These are phyloP conservation scores for Trichoderma parareesei DNA, from an alignment of 495 filamentous ascomycete genomes.

Conservation along the genomic window DNA sequence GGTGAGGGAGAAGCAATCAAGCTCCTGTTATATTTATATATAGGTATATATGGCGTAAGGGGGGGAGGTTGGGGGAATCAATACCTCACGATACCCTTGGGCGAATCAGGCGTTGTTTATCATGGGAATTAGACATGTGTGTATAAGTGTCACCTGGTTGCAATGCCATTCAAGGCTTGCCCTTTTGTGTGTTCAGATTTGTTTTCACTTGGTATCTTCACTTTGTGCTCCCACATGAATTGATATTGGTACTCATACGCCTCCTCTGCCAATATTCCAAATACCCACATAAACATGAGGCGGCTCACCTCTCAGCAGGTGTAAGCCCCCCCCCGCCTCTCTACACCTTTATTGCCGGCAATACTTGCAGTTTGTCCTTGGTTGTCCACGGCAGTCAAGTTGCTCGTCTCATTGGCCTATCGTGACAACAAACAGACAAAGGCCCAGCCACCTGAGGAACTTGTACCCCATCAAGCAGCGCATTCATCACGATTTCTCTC, in stretches of 20 bases:
- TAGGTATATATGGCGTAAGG: background rate
- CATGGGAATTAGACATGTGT: constrained; percentile 1
- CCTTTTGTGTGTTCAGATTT: background rate
- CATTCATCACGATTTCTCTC: background rate
- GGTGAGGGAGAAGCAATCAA: background rate
- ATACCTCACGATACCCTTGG: constrained; percentile 5
- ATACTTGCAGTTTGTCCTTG: too few species aligned
- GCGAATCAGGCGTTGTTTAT: constrained; percentile 3
- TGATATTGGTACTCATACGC: too few species aligned
- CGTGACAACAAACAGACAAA: background rate
- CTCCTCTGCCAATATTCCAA: too few species aligned
- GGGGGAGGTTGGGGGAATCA: background rate
- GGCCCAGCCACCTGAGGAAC: background rate
- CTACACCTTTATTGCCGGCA: too few species aligned
- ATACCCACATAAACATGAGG: too few species aligned
- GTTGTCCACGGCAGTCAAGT: too few species aligned
- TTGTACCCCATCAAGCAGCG: background rate
- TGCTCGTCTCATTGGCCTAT: too few species aligned
- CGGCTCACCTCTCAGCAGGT: too few species aligned
- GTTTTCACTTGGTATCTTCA: background rate
- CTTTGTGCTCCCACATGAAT: too few species aligned
- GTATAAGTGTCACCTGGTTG: background rate
- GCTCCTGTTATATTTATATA: too few species aligned
- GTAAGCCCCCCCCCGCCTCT: too few species aligned
- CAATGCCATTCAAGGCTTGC: background rate